phyloP scores from a whole-genome alignment of 495 filamentous ascomycete genomes.

The Podospora pseudocomata region DNA sequence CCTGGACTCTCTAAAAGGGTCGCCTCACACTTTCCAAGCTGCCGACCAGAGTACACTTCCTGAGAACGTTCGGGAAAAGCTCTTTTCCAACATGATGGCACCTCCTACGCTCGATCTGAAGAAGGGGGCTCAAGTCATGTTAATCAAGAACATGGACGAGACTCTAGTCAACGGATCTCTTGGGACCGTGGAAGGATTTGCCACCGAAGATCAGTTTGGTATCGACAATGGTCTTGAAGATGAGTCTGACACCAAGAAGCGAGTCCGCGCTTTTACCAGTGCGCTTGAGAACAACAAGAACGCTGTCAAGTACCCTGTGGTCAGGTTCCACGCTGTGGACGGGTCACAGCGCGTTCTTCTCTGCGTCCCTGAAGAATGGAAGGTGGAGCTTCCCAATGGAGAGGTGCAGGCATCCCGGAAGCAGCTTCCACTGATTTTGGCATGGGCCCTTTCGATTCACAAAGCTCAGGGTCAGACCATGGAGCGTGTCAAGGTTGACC shows the following conservation, averaged over 20 bases:
- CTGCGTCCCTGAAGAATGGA: constrained; percentile 85
- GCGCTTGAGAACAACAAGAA: constrained; percentile 33
- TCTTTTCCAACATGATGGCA: constrained; percentile 90
- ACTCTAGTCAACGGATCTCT: constrained; percentile 90
- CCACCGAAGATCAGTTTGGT: constrained; percentile 76
- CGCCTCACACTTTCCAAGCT: constrained; percentile 60
- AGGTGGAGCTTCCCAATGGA: constrained; percentile 91
- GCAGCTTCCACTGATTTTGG: constrained; percentile 83
- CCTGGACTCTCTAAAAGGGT: constrained; percentile 67
- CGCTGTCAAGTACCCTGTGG: constrained; percentile 65
- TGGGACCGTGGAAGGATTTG: constrained; percentile 80
- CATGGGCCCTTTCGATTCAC: constrained; percentile 96
- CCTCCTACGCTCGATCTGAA: constrained; percentile 73
- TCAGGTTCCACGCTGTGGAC: constrained; percentile 75
- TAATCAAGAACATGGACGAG: constrained; percentile 99
- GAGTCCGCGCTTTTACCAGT: constrained; percentile 38
- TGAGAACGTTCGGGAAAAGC: constrained; percentile 59
- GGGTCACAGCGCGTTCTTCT: constrained; percentile 74
- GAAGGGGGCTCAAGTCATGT: constrained; percentile 92
- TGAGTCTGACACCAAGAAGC: constrained; percentile 45
- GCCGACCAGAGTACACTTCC: constrained; percentile 71
- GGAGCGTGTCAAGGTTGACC: constrained; percentile 90
- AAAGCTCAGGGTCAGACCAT: constrained; percentile 97
- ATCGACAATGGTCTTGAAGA: constrained; percentile 52
- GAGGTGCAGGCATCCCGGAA: constrained; percentile 82